Evolutionary conservation across 2,329 filamentous ascomycete genomes (phyloP).

Genomic region (Alternaria metachromatica): DNA sequence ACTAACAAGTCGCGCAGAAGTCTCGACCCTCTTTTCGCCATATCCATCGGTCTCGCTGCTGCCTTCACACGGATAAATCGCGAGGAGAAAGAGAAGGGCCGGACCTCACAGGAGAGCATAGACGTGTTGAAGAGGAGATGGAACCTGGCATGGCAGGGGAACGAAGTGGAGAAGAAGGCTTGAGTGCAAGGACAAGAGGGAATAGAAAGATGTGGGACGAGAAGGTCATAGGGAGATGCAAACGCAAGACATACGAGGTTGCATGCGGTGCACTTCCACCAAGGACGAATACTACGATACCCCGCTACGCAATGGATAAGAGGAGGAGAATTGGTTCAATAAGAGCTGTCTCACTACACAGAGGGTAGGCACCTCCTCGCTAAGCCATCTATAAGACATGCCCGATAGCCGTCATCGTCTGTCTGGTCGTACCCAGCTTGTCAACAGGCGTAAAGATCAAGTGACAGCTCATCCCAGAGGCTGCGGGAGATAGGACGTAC

Average conservation of each 20-base stretch:
- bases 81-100: constrained; percentile 57
- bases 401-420: not conserved
- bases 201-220: not conserved
- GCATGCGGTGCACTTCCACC: not conserved
- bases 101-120: constrained; percentile 46
- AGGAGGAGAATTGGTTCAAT: not conserved
- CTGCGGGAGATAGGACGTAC: not conserved
- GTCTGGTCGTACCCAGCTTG: not conserved
- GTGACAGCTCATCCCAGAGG: not conserved
- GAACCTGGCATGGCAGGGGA: constrained; percentile 36
- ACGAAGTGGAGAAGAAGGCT: not conserved
- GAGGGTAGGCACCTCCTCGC: not conserved
- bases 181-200: not conserved
- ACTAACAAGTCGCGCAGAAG: constrained; percentile 36
- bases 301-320: not conserved
- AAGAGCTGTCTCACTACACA: not conserved
- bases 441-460: not conserved
- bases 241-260: not conserved
- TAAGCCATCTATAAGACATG: not conserved
- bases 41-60: constrained; percentile 55
- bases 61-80: constrained; percentile 51
- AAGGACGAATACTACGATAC: not conserved
- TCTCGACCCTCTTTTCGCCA: constrained; percentile 58
- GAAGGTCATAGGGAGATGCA: not conserved
- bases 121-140: constrained; percentile 51